Conservation (phyloP, 352 stramenopile genomes). For the Thalassiosira sp. region DNA sequence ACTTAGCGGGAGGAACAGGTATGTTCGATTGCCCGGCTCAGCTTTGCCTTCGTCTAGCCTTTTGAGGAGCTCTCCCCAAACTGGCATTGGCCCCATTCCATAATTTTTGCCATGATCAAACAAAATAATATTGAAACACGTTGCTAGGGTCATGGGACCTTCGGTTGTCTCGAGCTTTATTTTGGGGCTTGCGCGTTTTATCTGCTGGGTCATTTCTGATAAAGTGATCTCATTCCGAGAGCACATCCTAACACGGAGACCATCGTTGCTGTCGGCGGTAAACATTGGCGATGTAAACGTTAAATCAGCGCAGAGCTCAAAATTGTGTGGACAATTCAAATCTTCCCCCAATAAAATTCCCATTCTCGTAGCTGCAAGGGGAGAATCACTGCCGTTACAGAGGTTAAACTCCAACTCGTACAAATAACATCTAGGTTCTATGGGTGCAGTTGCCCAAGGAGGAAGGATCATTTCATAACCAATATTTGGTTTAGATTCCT, state of each 20-base stretch:
- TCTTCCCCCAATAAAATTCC: slow-evolving; percentile 28
- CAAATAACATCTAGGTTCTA: slow-evolving; percentile 30
- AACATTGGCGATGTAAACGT: background rate
- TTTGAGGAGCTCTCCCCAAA: slow-evolving; percentile 6
- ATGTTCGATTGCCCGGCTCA: slow-evolving; percentile 16
- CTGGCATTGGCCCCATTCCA: slow-evolving; percentile 7
- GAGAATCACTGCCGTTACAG: slow-evolving; percentile 9
- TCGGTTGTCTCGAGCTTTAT: slow-evolving; percentile 4
- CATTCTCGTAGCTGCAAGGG: slow-evolving; percentile 27
- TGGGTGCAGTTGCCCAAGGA: slow-evolving; percentile 22
- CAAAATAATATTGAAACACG: slow-evolving; percentile 48
- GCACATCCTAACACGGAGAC: slow-evolving; percentile 18
- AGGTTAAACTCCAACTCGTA: slow-evolving; percentile 47
- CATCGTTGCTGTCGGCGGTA: background rate
- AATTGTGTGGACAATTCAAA: slow-evolving; percentile 7
- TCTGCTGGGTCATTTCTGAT: slow-evolving; percentile 26
- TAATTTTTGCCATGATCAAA: slow-evolving; percentile 29
- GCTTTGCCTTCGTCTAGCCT: background rate
- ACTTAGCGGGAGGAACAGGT: slow-evolving; percentile 40
- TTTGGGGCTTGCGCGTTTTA: slow-evolving; percentile 4
- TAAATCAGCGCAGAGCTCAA: slow-evolving; percentile 22
- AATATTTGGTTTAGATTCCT: slow-evolving; percentile 5
- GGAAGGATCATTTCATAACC: slow-evolving; percentile 23
- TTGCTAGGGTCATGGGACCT: slow-evolving; percentile 24
- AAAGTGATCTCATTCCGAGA: slow-evolving; percentile 14